Percentiles rank a stretch among this genome's conserved stretches.
These are phyloP conservation scores for Santalum album DNA, from an alignment of 164 flowering plant species.

Conservation along the genomic window DNA sequence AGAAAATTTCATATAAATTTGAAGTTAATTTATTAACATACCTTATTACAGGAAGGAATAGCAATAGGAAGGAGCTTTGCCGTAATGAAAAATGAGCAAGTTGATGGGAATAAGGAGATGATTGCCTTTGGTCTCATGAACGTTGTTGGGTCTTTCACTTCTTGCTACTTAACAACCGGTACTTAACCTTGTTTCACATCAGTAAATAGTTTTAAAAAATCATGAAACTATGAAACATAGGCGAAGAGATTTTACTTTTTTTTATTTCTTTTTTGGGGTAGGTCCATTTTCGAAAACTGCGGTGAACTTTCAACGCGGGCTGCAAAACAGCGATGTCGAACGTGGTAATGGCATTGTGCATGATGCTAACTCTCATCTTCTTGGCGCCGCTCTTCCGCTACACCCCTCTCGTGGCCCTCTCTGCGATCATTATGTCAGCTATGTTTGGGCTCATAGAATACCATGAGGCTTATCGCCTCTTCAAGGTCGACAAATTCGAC, in stretches of 20 bases:
- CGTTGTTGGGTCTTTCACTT: conserved; percentile 73
- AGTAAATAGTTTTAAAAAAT: too few species aligned
- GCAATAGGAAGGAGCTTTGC: conserved; percentile 92
- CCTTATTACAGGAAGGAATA: conserved; percentile 69
- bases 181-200: neutral
- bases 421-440: conserved; percentile 81
- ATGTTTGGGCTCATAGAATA: conserved; percentile 80
- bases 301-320: conserved; percentile 77
- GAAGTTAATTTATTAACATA: neutral
- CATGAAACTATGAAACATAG: too few species aligned
- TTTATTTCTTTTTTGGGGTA: conserved; percentile 20
- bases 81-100: conserved; percentile 45
- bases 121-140: conserved; percentile 90
- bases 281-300: conserved; percentile 95
- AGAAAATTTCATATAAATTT: neutral
- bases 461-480: conserved; percentile 42
- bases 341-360: conserved; percentile 53
- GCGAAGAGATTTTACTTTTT: too few species aligned
- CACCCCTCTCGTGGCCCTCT: conserved; percentile 84
- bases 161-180: conserved; percentile 94
- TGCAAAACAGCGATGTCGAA: conserved; percentile 65
- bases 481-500: conserved; percentile 75
- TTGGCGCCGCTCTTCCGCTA: conserved; percentile 71
- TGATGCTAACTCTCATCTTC: conserved; percentile 66
- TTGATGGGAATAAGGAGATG: conserved; percentile 96